These are phyloP conservation scores for Tricholoma sp. DNA, from an alignment of 768 basidiomycete species.

Conservation along the genomic window DNA sequence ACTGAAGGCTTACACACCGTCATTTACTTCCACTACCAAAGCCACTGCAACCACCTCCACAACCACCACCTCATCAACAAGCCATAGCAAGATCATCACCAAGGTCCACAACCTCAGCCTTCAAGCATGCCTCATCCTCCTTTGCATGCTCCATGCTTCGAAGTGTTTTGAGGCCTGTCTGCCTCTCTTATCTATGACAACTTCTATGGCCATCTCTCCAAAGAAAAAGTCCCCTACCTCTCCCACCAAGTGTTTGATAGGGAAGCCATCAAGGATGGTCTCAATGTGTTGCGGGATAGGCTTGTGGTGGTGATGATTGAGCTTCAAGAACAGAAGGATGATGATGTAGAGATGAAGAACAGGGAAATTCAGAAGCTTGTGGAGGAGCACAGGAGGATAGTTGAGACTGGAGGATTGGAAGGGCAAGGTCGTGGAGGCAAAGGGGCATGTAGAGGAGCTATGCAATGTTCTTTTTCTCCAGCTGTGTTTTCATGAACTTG, in stretches of 20 bases:
- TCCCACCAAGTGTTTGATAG: slow-evolving; percentile 61
- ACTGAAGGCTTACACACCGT: slow-evolving; percentile 64
- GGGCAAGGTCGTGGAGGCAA: slow-evolving; percentile 79
- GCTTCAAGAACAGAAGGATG: slow-evolving; percentile 80
- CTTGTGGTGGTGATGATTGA: slow-evolving; percentile 79
- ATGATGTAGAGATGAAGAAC: slow-evolving; percentile 77
- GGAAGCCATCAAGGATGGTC: slow-evolving; percentile 74
- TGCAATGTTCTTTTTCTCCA: slow-evolving; percentile 45
- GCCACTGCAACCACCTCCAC: slow-evolving; percentile 15
- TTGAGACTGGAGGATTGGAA: slow-evolving; percentile 75
- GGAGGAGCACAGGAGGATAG: slow-evolving; percentile 65
- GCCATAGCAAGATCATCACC: slow-evolving; percentile 56
- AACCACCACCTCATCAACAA: slow-evolving; percentile 11
- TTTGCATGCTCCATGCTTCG: slow-evolving; percentile 58
- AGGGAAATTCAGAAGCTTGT: slow-evolving; percentile 77
- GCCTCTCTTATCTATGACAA: slow-evolving; percentile 36
- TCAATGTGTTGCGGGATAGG: slow-evolving; percentile 70
- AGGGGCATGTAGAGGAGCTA: slow-evolving; percentile 75
- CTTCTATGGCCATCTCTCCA: slow-evolving; percentile 27
- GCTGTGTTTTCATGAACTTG: background rate
- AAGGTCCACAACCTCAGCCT: slow-evolving; percentile 69
- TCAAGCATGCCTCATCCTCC: slow-evolving; percentile 67
- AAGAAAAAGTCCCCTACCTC: too few species aligned
- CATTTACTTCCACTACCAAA: slow-evolving; percentile 25
- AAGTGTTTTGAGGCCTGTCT: slow-evolving; percentile 58